These are phyloP conservation scores for Boletellus emodensis DNA, from an alignment of 768 basidiomycete genomes.

Conservation along the genomic window DNA sequence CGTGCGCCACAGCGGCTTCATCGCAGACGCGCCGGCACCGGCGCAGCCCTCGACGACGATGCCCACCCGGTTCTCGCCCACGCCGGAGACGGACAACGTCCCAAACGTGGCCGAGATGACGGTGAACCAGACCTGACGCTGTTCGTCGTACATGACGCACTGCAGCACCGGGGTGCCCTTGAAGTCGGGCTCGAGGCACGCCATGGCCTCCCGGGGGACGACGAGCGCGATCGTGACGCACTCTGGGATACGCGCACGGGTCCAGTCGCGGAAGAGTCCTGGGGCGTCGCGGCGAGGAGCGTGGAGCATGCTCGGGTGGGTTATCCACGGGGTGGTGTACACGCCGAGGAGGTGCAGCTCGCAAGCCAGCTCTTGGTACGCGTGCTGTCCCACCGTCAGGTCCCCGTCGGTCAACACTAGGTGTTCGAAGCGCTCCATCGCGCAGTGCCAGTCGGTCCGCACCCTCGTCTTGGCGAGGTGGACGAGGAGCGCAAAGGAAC, in stretches of 20 bases:
- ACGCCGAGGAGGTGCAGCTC: conserved; percentile 42
- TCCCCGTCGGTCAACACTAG: conserved; percentile 5
- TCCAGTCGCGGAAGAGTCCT: conserved; percentile 29
- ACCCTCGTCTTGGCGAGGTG: conserved; percentile 37
- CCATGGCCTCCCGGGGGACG: conserved; percentile 28
- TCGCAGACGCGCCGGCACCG: neutral
- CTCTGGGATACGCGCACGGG: conserved; percentile 19
- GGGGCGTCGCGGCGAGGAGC: neutral
- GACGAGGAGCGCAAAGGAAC: conserved; percentile 45
- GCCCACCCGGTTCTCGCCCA: conserved; percentile 14
- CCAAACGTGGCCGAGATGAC: conserved; percentile 21
- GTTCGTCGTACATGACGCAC: conserved; percentile 14
- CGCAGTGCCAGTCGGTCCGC: conserved; percentile 37
- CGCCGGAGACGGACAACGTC: conserved; percentile 13
- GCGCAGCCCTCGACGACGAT: conserved; percentile 3
- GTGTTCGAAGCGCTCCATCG: conserved; percentile 35
- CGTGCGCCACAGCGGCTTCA: conserved; percentile 12
- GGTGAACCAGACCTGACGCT: conserved; percentile 13
- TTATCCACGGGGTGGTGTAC: conserved; percentile 21
- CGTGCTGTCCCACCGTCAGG: conserved; percentile 21
- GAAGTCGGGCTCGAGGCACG: conserved; percentile 9
- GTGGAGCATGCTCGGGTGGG: neutral
- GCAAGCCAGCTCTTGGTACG: conserved; percentile 44
- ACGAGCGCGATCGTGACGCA: conserved; percentile 30
- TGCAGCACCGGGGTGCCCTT: conserved; percentile 14